These are phyloP conservation scores for Posidonia oceanica DNA, from an alignment of 116 monocot species.

Conservation along the genomic window DNA sequence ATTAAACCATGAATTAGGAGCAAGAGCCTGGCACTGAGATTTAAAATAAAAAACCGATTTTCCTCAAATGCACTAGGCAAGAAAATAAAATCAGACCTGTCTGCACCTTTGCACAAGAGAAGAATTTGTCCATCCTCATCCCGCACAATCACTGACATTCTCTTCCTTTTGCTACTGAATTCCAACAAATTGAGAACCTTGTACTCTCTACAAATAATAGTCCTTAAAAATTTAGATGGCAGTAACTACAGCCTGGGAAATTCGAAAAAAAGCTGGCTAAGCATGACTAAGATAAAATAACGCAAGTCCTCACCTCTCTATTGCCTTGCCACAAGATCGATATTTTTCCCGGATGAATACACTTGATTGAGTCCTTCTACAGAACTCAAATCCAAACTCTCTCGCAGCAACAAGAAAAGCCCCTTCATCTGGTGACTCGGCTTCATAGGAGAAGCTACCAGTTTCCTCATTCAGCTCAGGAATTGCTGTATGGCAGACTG, in stretches of 20 bases:
- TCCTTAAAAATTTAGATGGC: too few species aligned
- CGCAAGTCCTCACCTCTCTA: conserved; percentile 24
- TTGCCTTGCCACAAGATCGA: conserved; percentile 10
- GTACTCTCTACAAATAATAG: conserved; percentile 26
- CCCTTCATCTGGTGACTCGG: conserved; percentile 72
- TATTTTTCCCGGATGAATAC: conserved; percentile 38
- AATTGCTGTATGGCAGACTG: conserved; percentile 67
- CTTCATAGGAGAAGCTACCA: conserved; percentile 44
- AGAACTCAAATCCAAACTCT: conserved; percentile 73
- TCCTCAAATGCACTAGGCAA: not conserved
- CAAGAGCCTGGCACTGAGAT: not conserved
- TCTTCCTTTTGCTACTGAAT: conserved; percentile 53
- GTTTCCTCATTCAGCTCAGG: conserved; percentile 48
- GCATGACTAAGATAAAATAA: too few species aligned
- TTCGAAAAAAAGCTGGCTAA: not conserved
- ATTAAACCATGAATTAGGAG: not conserved
- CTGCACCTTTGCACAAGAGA: conserved; percentile 69
- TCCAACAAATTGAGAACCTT: conserved; percentile 53
- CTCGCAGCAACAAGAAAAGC: conserved; percentile 61
- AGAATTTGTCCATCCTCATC: conserved; percentile 44
- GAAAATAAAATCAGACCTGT: conserved; percentile 38
- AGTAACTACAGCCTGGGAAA: not conserved
- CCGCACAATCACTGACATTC: conserved; percentile 57
- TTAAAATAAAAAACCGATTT: not conserved
- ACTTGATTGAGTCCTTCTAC: conserved; percentile 49